phyloP scores from a whole-genome alignment of 1,284 basidiomycete genomes.

The Polyporus tsugae region DNA sequence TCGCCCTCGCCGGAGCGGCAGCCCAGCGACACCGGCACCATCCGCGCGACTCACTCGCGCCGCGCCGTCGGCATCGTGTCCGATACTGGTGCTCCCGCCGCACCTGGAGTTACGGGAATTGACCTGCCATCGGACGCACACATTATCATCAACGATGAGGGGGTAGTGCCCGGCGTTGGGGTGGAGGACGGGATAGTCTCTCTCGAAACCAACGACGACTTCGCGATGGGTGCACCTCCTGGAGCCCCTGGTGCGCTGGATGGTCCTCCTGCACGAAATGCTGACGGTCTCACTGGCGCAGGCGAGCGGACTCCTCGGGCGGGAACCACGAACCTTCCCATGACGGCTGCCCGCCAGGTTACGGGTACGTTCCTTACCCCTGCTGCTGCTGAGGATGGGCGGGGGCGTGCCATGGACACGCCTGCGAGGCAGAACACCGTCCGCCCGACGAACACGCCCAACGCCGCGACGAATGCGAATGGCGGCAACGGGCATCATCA shows the following conservation, averaged over 20 bases:
- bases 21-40: constrained; percentile 43
- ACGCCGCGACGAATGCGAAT: constrained; percentile 15
- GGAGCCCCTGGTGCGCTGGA: constrained; percentile 81
- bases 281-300: constrained; percentile 37
- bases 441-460: constrained; percentile 28
- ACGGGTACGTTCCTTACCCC: constrained; percentile 23
- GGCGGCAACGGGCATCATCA: constrained; percentile 35
- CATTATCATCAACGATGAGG: constrained; percentile 70
- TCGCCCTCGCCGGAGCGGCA: constrained; percentile 50
- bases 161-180: constrained; percentile 56
- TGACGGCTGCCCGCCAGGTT: constrained; percentile 31
- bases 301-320: constrained; percentile 44
- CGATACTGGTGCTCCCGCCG: constrained; percentile 49
- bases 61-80: constrained; percentile 72
- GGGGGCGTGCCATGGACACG: constrained; percentile 13
- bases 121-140: constrained; percentile 64
- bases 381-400: constrained; percentile 12
- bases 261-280: constrained; percentile 40
- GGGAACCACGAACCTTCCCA: constrained; percentile 39
- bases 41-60: constrained; percentile 44
- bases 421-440: constrained; percentile 25
- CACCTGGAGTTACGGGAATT: constrained; percentile 46
- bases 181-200: constrained; percentile 78
- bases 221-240: constrained; percentile 87
- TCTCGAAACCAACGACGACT: constrained; percentile 76